Evolutionary conservation across 192 early-diverging fungal genomes (phyloP), one percentile per base, ranked within the genome.

Genomic region (Obelidium mucronatum): DNA sequence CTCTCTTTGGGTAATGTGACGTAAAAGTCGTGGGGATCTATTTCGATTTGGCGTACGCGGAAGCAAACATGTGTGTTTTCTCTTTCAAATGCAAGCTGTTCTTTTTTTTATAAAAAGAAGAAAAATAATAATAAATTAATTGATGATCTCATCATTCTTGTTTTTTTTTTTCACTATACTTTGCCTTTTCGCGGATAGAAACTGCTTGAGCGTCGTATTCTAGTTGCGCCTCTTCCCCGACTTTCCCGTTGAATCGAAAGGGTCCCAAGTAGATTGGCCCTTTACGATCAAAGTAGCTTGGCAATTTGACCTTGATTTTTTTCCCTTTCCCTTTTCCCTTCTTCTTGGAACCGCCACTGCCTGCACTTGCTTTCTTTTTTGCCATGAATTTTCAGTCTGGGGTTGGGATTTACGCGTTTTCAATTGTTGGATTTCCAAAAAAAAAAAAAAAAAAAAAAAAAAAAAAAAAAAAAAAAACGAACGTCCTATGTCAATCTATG

Each of bases 11-110:
- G 62, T 24, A 79, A 53, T 0, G 59, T 73, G 6, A 80, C 51
- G 30, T 71, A 54, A 26, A 75, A 60, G 26, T 71, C 78, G 60
- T 70, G 78, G n/a, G 51, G 31, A 1, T 75, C 73, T 26, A 75
- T 76, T 30, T 68, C 74, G 36, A 75, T 58, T 59, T 80, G 73
- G n/a, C 73, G 73, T 30, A 75, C 73, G 24, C 65, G 69, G 17
- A 79, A 53, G 22, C 61, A 53, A 26, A 79, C 77, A 36, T 40
- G 35, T 15, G 67, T 44, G 58, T 77, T n/a, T 35, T 77, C 66
- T 48, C 48, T 55, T 26, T 68, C 63, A 40, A 72, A 72, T 40
- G 31, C 58, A n/a, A 72, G 52, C 69, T 72, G 30, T 17, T n/a
- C n/a, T n/a, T n/a, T n/a, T n/a, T n/a, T n/a, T n/a, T n/a, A n/a